phyloP scores from a whole-genome alignment of 805 yeast species.

The Teunomyces stri region DNA sequence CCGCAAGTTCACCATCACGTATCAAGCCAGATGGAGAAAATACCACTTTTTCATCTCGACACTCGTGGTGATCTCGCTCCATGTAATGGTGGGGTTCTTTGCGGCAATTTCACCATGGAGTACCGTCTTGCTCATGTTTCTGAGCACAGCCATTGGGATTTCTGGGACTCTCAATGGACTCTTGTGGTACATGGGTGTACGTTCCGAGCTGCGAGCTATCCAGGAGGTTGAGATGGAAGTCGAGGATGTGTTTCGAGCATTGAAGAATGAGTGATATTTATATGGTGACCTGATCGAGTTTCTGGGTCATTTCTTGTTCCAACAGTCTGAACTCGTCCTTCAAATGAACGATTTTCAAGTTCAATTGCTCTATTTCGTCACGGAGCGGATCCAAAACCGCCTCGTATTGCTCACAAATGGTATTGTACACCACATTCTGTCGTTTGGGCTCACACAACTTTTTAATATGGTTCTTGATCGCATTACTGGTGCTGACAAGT shows the following conservation, averaged over 20 bases:
- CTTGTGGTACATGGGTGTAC: conserved; percentile 75
- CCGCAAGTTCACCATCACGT: conserved; percentile 44
- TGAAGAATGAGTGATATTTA: background rate
- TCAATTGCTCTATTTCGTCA: background rate
- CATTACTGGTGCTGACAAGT: background rate
- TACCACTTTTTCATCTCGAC: conserved; percentile 61
- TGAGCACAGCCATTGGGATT: conserved; percentile 52
- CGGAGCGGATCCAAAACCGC: background rate
- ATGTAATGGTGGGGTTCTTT: conserved; percentile 54
- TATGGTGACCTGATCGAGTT: background rate
- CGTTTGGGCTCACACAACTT: background rate
- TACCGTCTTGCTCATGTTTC: conserved; percentile 47
- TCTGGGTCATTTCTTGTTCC: background rate
- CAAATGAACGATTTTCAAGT: background rate
- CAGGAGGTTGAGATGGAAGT: conserved; percentile 75
- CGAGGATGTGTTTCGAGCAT: conserved; percentile 18
- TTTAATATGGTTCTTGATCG: background rate
- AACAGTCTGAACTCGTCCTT: background rate
- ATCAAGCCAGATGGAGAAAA: conserved; percentile 66
- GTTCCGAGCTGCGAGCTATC: conserved; percentile 75
- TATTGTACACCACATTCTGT: background rate
- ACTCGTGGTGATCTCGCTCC: conserved; percentile 42
- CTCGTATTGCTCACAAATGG: background rate
- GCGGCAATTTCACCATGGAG: conserved; percentile 60
- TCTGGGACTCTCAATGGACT: conserved; percentile 75